These are phyloP conservation scores for Neurospora terricola DNA, from an alignment of 495 filamentous ascomycete species.

Conservation along the genomic window DNA sequence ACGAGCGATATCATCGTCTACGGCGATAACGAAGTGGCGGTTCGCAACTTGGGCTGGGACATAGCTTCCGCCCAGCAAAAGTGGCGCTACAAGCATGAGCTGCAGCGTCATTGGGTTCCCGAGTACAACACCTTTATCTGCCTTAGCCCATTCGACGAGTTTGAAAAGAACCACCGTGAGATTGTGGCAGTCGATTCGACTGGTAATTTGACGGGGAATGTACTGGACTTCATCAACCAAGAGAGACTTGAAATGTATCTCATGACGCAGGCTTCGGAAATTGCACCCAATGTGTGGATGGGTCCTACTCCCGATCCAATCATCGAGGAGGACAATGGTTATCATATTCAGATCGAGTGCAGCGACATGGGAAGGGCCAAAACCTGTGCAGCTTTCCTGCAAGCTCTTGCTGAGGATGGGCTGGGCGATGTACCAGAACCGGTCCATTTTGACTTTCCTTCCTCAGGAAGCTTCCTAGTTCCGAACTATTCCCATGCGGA, in stretches of 20 bases:
- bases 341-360: constrained; percentile 77
- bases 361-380: constrained; percentile 68
- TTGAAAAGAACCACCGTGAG: constrained; percentile 60
- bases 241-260: constrained; percentile 86
- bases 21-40: constrained; percentile 55
- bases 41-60: constrained; percentile 57
- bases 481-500: constrained; percentile 71
- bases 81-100: constrained; percentile 56
- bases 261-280: constrained; percentile 85
- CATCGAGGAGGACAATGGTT: constrained; percentile 31
- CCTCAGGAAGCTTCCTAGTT: constrained; percentile 78
- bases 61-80: constrained; percentile 65
- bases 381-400: constrained; percentile 34
- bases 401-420: constrained; percentile 30
- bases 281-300: constrained; percentile 80
- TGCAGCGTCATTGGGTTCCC: constrained; percentile 43
- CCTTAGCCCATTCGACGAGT: constrained; percentile 54
- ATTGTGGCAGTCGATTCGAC: constrained; percentile 66
- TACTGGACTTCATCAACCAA: constrained; percentile 86
- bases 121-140: constrained; percentile 77
- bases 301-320: constrained; percentile 73
- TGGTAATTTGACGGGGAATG: constrained; percentile 62
- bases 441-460: constrained; percentile 59
- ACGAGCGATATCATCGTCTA: constrained; percentile 91
- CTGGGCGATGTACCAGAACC: constrained; percentile 22